Evolutionary conservation across 768 basidiomycete species (phyloP), one percentile per base, ranked within the genome.

Genomic region (Strobilomyces dryophilus): DNA sequence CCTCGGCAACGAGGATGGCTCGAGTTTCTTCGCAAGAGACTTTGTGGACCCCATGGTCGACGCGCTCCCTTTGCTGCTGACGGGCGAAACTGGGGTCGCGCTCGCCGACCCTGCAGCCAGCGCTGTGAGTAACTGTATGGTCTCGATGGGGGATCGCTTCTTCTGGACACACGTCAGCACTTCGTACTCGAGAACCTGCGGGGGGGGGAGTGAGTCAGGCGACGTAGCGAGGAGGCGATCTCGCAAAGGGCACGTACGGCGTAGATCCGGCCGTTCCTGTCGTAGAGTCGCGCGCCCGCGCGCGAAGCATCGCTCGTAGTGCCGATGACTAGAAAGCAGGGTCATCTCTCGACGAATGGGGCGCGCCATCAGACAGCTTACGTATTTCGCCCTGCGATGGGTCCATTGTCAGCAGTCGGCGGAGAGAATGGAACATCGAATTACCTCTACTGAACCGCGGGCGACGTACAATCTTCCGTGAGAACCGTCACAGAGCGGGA

Each of bases 101-200:
- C 11, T 20, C 12, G n/a, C 31, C 2, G 36, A 10, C 34, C 49
- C 52, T 4, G 27, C n/a, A 1, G 14, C 21, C 1, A 48, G 34
- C 8, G 29, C 29, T 29, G 36, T n/a, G 14, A 21, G 12, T 1
- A 50, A 8, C 5, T 41, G 42, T 21, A 51, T 26, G 15, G 45
- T 0, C 17, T 47, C 47, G 0, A 63, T 14, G 8, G 34, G 40
- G 41, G 63, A 66, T 24, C 55, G 59, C 50, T 64, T 24, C 29
- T 20, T 58, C 31, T 56, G 50, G 27, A 47, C 52, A 8, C 55
- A 66, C 10, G 55, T 49, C 15, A 65, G 46, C 6, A 66, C 64
- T n/a, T 65, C 64, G 39, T 65, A 64, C 26, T 61, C 58, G 15
- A 49, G 55, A 2, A 57, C 37, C 64, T 64, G 29, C 44, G 34